Base-by-base conservation (phyloP, 495 filamentous ascomycete genomes). In the Penicillium egyptiacum region DNA sequence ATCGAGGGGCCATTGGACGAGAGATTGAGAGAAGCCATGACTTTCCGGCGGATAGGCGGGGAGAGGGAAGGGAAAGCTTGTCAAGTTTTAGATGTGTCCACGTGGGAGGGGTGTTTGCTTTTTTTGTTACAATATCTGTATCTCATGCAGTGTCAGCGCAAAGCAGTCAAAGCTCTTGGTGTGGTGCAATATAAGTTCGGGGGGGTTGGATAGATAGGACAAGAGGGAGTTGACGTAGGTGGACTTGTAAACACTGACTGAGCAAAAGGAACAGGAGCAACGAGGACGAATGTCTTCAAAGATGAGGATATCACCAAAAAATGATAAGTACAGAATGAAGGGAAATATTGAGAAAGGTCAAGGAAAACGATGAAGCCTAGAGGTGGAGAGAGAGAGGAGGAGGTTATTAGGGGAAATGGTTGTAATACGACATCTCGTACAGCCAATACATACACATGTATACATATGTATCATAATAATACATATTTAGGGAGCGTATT, bases 1-100 rank as follows among this genome's bases (percentile, higher is more conserved):
- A 97, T 96, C 33, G 91, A 93, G 35, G 91, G 86, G 20, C 95
- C 91, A 73, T 98, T 91, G 72, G 81, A 82, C 53, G 92, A 96
- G 56, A 90, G 79, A 70, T 99, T 97, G 60, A 99, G 85, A 47
- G 92, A 87, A 31, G 94, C 88, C 94, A 99, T 99, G 50, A 48
- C 68, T 62, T 33, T 55, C 47, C 31, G 53, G 50, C 20, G 53
- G 42, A 39, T 25, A 49, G 5, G 14, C 23, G 33, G 25, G 17
- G 46, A 42, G 30, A 44, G 31, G 25, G 30, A 37, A 16, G n/a
- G 25, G 42, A 49, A 8, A 45, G 19, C 14, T 40, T 30, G 48
- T 41, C 28, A 54, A 19, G 16, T 33, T 31, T 55, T 12, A 12
- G 28, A 37, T 12, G 28, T 23, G 19, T 17, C 42, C 42, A 55